Base-by-base conservation (phyloP, 1,284 basidiomycete genomes). In the Heterobasidion occidentale region DNA sequence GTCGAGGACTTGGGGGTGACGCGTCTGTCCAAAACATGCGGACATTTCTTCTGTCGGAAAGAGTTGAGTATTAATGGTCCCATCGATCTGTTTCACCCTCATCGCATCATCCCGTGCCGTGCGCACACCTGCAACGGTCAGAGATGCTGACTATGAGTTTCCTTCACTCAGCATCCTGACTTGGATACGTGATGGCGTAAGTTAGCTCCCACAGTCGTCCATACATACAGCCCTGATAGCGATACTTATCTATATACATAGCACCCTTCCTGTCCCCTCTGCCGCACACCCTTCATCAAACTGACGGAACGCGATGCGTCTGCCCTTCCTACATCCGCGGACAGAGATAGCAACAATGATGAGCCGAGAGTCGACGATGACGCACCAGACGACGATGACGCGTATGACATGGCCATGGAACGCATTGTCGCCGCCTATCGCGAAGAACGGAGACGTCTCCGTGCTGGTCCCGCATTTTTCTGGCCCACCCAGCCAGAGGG, bases 11-110 rank as follows among this genome's bases (percentile, higher is more conserved):
- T 87, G 1, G 88, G 88, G 1, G 81, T 90, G 17, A 88, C 85
- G 33, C 76, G 74, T 59, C 70, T 90, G 8, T 66, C 71, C 51
- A 66, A 79, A 61, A 68, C 84, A 33, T 90, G 88, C 62, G 80
- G 81, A 7, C 88, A 90, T 65, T 62, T 86, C 17, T 90, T 90
- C 64, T 90, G 88, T 66, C 77, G 84, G 61, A 81, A 80, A 71
- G 88, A 90, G 88, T 89, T 61, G 58, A 68, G 69, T 59, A 50
- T 34, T 49, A 20, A 45, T 45, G 42, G 7, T 8, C 42, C 12
- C 17, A 45, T 45, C 42, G 14, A 45, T 17, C 42, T 45, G 27
- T 9, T 48, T 48, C 46, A 35, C 44, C 56, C 49, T 36, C 46
- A 55, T 27, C 27, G 27, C 27, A 27, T n/a, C 55, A 58, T 53